Base-by-base conservation (phyloP, 441 rosid species). In the Adansonia gregorii region DNA sequence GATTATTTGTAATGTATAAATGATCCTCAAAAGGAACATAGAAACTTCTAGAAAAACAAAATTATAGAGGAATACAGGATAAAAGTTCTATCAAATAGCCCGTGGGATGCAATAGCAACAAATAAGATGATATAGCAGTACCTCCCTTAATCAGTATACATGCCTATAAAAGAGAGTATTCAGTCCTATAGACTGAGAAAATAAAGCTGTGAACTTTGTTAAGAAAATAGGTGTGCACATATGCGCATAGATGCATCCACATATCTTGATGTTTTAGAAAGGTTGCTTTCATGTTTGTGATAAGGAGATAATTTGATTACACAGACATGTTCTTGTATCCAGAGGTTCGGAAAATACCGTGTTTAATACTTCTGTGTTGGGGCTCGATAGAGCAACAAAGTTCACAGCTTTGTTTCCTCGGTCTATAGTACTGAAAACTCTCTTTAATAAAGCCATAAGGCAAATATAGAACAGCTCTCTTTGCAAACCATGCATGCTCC, bases 381-480 rank as follows among this genome's bases (percentile, higher is more conserved):
- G 24, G 17, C 15, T 41, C 17, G 51, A 66, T 66, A 17, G 20
- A 35, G 46, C 11, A 64, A 31, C 46, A 35, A 63, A 20, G 67
- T 49, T 51, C 46, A 70, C 14, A 27, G 60, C 41, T 70, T 24
- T 52, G 52, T 49, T 11, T 46, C 48, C 19, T 22, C 9, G 2
- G 56, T 46, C 19, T 22, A 48, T 22, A 46, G 58, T 41, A 35
- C 45, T 14, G 19, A 52, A 70, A 51, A 43, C 22, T 70, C 60
- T 70, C 20, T 48, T 49, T 14, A 24, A 41, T 17, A 54, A 24
- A 27, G 46, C 51, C 51, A 55, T 31, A 35, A 55, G n/a, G 61
- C 60, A 72, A 68, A 68, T 48, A 68, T 10, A 68, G 22, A 49
- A 48, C 59, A 49, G 39, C 60, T 70, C 24, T 49, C 74, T 52